These are phyloP conservation scores for Fusarium kyushuense DNA, from an alignment of 2,329 filamentous ascomycete species.

Conservation along the genomic window DNA sequence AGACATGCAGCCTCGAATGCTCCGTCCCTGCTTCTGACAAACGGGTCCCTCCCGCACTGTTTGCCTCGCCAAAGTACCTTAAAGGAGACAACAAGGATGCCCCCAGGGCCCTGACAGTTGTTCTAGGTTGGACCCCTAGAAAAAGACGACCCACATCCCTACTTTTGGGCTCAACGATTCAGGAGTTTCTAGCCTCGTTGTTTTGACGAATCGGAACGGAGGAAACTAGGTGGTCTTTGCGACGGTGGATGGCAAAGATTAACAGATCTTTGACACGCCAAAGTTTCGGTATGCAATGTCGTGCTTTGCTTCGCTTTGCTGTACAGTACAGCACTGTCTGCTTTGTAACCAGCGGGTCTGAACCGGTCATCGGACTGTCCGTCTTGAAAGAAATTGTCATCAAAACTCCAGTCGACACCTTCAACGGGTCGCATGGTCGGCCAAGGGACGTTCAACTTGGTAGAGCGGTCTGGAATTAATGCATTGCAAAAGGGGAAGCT, in stretches of 20 bases:
- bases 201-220: conserved; percentile 37
- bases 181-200: conserved; percentile 32
- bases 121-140: conserved; percentile 38
- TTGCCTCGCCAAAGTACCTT: conserved; percentile 40
- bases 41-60: conserved; percentile 34
- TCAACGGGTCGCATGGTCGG: conserved; percentile 8
- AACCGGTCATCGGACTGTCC: conserved; percentile 26
- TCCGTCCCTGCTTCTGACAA: conserved; percentile 27
- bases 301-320: not conserved
- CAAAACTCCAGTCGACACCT: conserved; percentile 4
- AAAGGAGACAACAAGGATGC: conserved; percentile 11
- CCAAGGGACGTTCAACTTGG: not conserved
- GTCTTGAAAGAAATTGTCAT: conserved; percentile 17
- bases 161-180: conserved; percentile 27
- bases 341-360: conserved; percentile 18
- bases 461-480: conserved; percentile 19
- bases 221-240: not conserved
- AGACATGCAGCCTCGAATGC: conserved; percentile 22
- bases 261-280: conserved; percentile 22
- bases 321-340: conserved; percentile 13
- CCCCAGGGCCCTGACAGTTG: not conserved
- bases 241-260: conserved; percentile 31
- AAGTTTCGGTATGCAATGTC: conserved; percentile 5
- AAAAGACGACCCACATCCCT: conserved; percentile 21
- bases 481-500: conserved; percentile 22